Conservation (phyloP, 78 protist genomes). For the Isochrysis galbana region DNA sequence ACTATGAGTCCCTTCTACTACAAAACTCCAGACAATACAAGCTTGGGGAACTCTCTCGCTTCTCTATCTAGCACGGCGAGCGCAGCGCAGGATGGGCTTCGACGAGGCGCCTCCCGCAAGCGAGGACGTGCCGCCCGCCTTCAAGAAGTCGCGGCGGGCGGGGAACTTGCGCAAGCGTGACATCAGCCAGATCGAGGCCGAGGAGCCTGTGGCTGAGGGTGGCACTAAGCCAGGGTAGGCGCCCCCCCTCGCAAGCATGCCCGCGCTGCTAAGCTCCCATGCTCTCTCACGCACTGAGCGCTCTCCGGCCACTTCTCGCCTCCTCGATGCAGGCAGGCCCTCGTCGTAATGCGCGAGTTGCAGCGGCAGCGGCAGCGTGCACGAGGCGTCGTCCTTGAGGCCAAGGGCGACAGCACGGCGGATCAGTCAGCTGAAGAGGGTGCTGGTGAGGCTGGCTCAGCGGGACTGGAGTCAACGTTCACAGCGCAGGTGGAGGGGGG, state of each 20-base stretch:
- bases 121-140: too few species aligned
- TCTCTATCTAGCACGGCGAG: too few species aligned
- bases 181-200: slow-evolving; percentile 1
- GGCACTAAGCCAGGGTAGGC: too few species aligned
- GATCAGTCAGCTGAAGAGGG: too few species aligned
- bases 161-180: not conserved
- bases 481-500: not conserved
- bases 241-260: not conserved
- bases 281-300: not conserved
- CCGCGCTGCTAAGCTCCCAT: not conserved
- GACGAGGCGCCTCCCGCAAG: too few species aligned
- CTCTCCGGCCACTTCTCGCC: not conserved
- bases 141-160: not conserved
- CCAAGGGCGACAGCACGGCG: not conserved
- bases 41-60: too few species aligned
- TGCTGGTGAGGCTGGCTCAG: not conserved
- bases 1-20: too few species aligned
- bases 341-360: not conserved
- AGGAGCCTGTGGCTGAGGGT: not conserved
- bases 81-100: too few species aligned
- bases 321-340: not conserved
- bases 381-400: not conserved
- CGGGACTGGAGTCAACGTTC: not conserved
- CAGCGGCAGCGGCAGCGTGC: slow-evolving; percentile 24
- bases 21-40: too few species aligned